Conservation (phyloP, 163 green algal genomes). For the Coccomyxa subellipsoidea region DNA sequence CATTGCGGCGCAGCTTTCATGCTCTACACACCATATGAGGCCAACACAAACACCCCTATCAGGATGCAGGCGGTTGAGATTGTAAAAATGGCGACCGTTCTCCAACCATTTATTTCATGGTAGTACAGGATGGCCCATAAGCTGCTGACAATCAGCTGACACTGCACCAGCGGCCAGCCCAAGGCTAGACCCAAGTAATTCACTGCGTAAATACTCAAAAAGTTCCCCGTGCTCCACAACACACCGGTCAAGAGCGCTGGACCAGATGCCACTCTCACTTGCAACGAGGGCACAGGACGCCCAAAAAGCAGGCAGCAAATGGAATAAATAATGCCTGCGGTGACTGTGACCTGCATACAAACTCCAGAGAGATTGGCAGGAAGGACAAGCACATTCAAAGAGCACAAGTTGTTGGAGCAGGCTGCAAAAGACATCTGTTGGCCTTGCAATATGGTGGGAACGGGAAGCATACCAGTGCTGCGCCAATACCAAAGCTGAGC, state of each 20-base stretch:
- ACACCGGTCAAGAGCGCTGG: background rate
- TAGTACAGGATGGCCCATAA: constrained; percentile 7
- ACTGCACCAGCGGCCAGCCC: constrained; percentile 5
- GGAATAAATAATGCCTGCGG: background rate
- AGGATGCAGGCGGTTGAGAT: background rate
- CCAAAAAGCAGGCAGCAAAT: background rate
- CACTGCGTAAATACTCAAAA: constrained; percentile 3
- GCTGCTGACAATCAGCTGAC: background rate
- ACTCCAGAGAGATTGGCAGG: too few relatives aligned
- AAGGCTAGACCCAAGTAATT: background rate
- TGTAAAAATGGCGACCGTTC: background rate
- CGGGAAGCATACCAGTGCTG: background rate
- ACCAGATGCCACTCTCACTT: background rate
- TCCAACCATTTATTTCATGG: background rate
- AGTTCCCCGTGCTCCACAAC: background rate
- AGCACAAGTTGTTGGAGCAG: too few relatives aligned
- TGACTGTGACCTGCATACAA: background rate
- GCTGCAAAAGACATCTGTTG: too few relatives aligned
- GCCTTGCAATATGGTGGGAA: too few relatives aligned
- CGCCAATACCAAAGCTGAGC: constrained; percentile 5
- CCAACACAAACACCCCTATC: background rate
- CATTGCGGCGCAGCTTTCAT: too few relatives aligned
- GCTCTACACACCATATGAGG: background rate
- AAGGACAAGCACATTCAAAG: too few relatives aligned
- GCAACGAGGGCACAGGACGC: background rate